Evolutionary conservation across 106 monocot genomes (phyloP).

Genomic region (Dioscorea dumetorum): DNA sequence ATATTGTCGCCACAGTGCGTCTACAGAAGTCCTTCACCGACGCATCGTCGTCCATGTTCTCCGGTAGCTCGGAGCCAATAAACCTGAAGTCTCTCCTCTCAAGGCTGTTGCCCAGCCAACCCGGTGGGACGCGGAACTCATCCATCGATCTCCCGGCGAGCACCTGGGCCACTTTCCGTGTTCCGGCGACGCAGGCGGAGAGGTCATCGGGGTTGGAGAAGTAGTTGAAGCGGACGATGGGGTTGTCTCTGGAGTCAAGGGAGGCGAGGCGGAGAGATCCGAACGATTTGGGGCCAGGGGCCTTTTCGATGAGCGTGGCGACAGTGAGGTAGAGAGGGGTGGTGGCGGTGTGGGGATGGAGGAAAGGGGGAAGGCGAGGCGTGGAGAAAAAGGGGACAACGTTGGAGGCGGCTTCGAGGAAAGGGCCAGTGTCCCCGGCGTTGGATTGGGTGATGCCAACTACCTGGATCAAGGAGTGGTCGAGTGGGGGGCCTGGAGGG

Average conservation of each 20-base stretch:
- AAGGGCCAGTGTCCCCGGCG: constrained; percentile 18
- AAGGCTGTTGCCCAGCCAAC: constrained; percentile 13
- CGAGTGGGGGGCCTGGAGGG: constrained; percentile 53
- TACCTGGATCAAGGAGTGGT: constrained; percentile 89
- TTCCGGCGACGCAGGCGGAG: constrained; percentile 46
- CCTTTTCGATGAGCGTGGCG: constrained; percentile 78
- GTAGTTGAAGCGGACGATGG: constrained; percentile 85
- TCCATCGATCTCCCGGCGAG: constrained; percentile 55
- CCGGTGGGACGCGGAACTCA: constrained; percentile 27
- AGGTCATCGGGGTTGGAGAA: constrained; percentile 54
- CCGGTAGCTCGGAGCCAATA: constrained; percentile 46
- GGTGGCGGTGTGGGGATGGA: constrained; percentile 23
- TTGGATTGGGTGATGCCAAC: constrained; percentile 62
- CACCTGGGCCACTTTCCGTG: constrained; percentile 49
- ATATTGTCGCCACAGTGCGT: constrained; percentile 60
- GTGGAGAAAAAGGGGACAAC: constrained; percentile 46
- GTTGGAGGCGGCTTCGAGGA: constrained; percentile 84
- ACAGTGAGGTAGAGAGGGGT: constrained; percentile 57
- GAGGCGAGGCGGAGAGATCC: constrained; percentile 70
- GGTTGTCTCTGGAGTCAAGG: constrained; percentile 53
- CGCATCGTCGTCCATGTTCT: constrained; percentile 34
- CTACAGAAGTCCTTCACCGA: constrained; percentile 67
- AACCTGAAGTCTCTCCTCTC: constrained; percentile 41
- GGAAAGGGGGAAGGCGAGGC: constrained; percentile 9
- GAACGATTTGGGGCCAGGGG: constrained; percentile 47